A percentile compares a stretch with the other conserved stretches of the same genome.
These are phyloP conservation scores for Diutina pseudorugosa DNA, from an alignment of 1,139 yeast species.

Conservation along the genomic window DNA sequence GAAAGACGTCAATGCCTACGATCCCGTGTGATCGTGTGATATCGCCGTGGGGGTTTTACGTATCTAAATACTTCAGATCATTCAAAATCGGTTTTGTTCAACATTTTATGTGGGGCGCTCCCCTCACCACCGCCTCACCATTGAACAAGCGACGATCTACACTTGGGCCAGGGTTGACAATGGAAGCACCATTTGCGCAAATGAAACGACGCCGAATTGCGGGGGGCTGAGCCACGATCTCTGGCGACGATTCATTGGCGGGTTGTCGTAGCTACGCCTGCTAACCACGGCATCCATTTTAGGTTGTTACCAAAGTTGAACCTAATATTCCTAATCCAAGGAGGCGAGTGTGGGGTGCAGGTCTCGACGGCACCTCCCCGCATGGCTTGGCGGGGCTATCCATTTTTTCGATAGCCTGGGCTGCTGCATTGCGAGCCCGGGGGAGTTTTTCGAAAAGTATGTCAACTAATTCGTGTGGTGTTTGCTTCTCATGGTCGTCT, in stretches of 20 bases:
- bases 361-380: not conserved
- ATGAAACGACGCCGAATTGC: too few species aligned
- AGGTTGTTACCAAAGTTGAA: not conserved
- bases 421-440: not conserved
- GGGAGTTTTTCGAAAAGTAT: slow-evolving; percentile 55
- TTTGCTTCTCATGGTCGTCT: not conserved
- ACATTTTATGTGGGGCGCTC: not conserved
- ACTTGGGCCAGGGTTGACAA: not conserved
- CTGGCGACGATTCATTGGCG: too few species aligned
- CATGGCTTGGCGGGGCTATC: not conserved
- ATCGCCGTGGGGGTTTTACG: not conserved
- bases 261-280: too few species aligned
- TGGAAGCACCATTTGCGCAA: not conserved
- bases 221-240: too few species aligned
- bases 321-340: not conserved
- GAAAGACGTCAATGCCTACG: too few species aligned
- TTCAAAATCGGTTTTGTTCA: not conserved
- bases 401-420: not conserved
- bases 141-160: not conserved
- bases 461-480: slow-evolving; percentile 19
- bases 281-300: not conserved
- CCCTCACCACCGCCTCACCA: not conserved
- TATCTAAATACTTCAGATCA: not conserved
- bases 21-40: not conserved
- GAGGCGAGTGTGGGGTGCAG: not conserved